Percentiles rank a stretch among this genome's conserved stretches.
Conservation (phyloP, 306 rosid genomes). For the Malus fusca region DNA sequence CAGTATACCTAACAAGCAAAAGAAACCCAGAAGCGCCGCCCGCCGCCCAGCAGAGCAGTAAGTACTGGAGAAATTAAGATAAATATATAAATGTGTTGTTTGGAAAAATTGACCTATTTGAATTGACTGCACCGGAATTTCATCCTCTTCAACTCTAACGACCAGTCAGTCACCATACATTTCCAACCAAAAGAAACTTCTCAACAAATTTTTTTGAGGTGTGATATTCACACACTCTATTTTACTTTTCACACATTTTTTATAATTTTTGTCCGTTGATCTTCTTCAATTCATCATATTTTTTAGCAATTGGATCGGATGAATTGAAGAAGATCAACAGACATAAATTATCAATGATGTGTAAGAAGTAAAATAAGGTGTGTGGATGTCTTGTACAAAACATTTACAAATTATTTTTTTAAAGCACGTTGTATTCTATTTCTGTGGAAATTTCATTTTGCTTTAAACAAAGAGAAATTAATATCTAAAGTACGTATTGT, state of each 20-base stretch:
- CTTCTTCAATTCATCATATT: too few relatives aligned
- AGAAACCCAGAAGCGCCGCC: neutral
- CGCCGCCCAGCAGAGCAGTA: neutral
- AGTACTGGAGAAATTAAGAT: neutral
- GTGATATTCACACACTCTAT: too few relatives aligned
- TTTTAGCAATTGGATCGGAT: too few relatives aligned
- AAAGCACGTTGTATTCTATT: neutral
- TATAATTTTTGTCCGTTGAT: too few relatives aligned
- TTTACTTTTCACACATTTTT: too few relatives aligned
- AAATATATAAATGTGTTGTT: neutral
- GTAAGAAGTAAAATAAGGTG: too few relatives aligned
- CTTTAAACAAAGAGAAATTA: neutral
- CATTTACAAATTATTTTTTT: neutral
- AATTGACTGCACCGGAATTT: neutral
- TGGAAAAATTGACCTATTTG: neutral
- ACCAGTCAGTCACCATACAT: neutral
- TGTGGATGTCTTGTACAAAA: neutral
- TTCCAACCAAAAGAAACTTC: neutral
- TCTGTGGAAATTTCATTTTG: neutral
- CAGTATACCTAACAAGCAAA: neutral
- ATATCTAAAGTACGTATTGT: neutral
- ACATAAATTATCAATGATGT: too few relatives aligned
- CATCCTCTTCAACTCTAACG: neutral
- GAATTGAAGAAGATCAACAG: too few relatives aligned
- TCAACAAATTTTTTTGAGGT: neutral